Evolutionary conservation across 768 basidiomycete genomes (phyloP).

Genomic region (Tubosaeta brunneosetosa): DNA sequence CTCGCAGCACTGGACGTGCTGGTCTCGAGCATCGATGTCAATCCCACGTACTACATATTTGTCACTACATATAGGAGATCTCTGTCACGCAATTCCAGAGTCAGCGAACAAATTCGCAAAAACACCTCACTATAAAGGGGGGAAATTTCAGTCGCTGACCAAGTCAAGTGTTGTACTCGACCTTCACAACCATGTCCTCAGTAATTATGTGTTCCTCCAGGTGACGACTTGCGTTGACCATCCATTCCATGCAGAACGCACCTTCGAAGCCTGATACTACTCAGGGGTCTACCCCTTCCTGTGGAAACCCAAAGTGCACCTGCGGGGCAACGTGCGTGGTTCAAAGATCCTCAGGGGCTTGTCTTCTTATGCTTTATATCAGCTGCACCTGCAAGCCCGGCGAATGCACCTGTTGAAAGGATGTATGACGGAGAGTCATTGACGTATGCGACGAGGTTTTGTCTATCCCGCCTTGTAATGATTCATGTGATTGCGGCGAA

Average conservation of each 20-base stretch:
- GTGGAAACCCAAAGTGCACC: slow-evolving; percentile 15
- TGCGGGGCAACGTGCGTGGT: slow-evolving; percentile 16
- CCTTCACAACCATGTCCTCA: slow-evolving; percentile 7
- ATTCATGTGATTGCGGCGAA: background rate
- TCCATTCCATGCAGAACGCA: slow-evolving; percentile 1
- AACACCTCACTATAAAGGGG: background rate
- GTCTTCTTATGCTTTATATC: background rate
- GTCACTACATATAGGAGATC: background rate
- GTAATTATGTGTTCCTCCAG: background rate
- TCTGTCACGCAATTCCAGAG: background rate
- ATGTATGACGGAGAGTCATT: background rate
- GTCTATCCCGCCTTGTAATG: background rate
- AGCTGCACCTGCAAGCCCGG: slow-evolving; percentile 14
- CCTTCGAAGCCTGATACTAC: slow-evolving; percentile 1
- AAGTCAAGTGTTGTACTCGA: background rate
- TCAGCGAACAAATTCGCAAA: background rate
- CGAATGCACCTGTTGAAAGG: slow-evolving; percentile 13
- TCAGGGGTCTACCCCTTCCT: slow-evolving; percentile 7
- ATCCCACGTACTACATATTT: background rate
- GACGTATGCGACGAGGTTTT: background rate
- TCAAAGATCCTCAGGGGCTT: no score
- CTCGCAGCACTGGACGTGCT: slow-evolving; percentile 12
- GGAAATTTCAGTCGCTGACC: background rate
- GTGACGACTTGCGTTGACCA: background rate
- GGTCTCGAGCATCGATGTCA: slow-evolving; percentile 9